Evolutionary conservation across 306 rosid species (phyloP), one percentile per base, ranked within the genome.

Genomic region (Vicia faba): DNA sequence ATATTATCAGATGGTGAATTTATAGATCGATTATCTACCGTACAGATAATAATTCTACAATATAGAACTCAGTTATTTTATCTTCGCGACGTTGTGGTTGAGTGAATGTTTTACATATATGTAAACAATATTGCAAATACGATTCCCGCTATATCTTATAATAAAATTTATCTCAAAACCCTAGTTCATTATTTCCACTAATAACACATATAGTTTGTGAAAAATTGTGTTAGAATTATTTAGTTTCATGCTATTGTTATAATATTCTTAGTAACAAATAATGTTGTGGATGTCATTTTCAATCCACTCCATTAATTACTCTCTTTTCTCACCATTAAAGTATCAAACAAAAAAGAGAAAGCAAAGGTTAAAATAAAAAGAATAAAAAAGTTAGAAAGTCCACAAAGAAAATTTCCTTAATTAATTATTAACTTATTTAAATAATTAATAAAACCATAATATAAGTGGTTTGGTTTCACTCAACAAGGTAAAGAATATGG

Each of bases 241-340:
- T n/a, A 12, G 61, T 28, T 58, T 39, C 5, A 61, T 39, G 48
- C 60, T 83, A 80, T 76, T 23, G n/a, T 23, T 87, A 82, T 82
- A 69, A 88, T 89, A 90, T 90, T 87, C 95, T 87, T 75, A 76
- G 55, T 36, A 23, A 23, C 57, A 39, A 46, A 56, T 68, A 76
- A 63, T 61, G 63, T 80, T 58, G 67, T 71, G 83, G 72, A 78
- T 69, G 96, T 87, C 96, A 69, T 80, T 81, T 73, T 86, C 88
- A 33, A n/a, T 62, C 64, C 76, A 82, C 86, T 83, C 82, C 89
- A 23, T 25, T 54, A 82, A 79, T 84, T 80, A 70, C 58, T 70
- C 80, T 69, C 72, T 49, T 77, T 86, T 4, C 70, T 78, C 80
- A 58, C 79, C 74, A 36, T 54, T 26, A 68, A 81, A 78, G 75